Percentiles rank a stretch among this genome's conserved stretches.
These are phyloP conservation scores for Candida boleticola DNA, from an alignment of 805 yeast species.

Conservation along the genomic window DNA sequence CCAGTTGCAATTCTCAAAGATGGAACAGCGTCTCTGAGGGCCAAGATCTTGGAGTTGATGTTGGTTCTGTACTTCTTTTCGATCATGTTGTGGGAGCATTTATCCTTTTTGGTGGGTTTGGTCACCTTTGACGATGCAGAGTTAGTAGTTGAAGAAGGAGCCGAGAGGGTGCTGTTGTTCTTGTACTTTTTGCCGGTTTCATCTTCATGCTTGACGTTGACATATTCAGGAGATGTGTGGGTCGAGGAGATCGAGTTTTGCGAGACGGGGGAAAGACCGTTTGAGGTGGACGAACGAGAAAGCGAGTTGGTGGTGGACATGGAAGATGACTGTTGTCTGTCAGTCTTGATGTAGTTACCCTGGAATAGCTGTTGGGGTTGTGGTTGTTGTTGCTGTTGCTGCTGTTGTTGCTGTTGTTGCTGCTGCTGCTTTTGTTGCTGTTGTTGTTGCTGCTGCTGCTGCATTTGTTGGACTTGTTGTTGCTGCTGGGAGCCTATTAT, in stretches of 20 bases:
- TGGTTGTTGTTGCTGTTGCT: constrained; percentile 3
- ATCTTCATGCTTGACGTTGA: constrained; percentile 8
- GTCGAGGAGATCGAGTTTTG: constrained; percentile 14
- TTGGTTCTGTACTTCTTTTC: constrained; percentile 80
- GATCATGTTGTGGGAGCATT: constrained; percentile 73
- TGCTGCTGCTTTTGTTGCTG: neutral
- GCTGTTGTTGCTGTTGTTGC: constrained; percentile 2
- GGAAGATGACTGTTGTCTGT: constrained; percentile 9
- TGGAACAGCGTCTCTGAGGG: constrained; percentile 76
- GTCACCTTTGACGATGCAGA: constrained; percentile 19
- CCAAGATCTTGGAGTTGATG: constrained; percentile 67
- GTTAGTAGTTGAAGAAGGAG: constrained; percentile 6
- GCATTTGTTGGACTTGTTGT: constrained; percentile 4
- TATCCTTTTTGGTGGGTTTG: constrained; percentile 53
- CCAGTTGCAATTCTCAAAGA: constrained; percentile 63
- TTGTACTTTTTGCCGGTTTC: neutral
- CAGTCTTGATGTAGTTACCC: constrained; percentile 1
- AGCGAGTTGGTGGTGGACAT: constrained; percentile 14
- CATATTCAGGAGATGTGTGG: constrained; percentile 18
- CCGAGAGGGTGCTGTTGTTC: neutral
- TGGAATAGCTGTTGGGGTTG: neutral
- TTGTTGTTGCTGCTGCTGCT: constrained; percentile 4
- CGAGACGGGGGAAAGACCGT: constrained; percentile 20
- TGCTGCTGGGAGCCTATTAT: constrained; percentile 2
- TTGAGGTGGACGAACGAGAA: constrained; percentile 14